Base-by-base conservation (phyloP, 768 basidiomycete species). In the Hericium alpestre region DNA sequence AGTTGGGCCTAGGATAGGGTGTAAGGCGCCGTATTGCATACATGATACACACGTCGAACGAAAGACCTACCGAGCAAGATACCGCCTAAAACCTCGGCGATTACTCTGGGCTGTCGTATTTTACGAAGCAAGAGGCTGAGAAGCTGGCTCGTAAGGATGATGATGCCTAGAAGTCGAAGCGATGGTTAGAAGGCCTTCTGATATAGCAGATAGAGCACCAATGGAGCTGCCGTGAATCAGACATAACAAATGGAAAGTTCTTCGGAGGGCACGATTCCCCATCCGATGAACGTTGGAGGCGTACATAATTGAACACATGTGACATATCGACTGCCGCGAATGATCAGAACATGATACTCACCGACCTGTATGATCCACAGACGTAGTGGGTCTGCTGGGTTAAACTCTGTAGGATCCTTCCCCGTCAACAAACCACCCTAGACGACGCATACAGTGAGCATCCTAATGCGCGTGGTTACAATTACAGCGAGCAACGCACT, bases 31-130 rank as follows among this genome's bases (percentile, higher is more conserved):
- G 18, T 13, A 18, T 39, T 11, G 27, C 22, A 22, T 4, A 39
- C 39, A 27, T 6, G 12, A 46, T 16, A 38, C 10, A 6, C 5
- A 5, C 25, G 25, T 25, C 25, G 25, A 11, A 49, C 23, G 9
- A 23, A 18, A 11, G 18, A 63, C 63, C 66, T 70, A 75, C 88
- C 88, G 12, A 95, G 77, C n/a, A 97, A 63, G 60, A 97, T 93
- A 8, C 95, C 94, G 4, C 89, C 93, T 38, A 96, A 71, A 25
- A 95, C 82, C 59, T 90, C 88, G 6, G 87, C 84, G 25, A 90
- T 90, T 50, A 90, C 88, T 65, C 81, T 86, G 4, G 95, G 95
- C 64, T 97, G 95, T 22, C 79, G 79, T 38, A 95, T 71, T 68
- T 79, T 87, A n/a, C 80, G 74, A 39, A 97, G 75, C 3, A 69